Base-by-base conservation (phyloP, 2,329 filamentous ascomycete species). In the Diaporthe nobilis region DNA sequence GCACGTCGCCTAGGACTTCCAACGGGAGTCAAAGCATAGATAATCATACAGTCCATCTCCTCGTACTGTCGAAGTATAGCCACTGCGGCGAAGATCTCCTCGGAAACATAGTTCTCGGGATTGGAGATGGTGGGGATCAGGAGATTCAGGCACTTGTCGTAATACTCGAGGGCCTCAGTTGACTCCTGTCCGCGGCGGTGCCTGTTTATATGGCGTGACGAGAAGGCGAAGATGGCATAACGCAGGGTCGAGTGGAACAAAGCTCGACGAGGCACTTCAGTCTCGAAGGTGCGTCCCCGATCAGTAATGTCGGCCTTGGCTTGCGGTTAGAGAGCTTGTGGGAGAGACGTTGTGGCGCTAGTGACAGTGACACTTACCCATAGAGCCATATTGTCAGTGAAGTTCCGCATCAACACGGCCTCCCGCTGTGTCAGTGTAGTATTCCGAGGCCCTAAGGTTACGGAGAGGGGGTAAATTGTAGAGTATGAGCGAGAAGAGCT, bases 111-210 rank as follows among this genome's bases (percentile, higher is more conserved):
- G 28, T 58, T n/a, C 6, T 58, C 53, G 15, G 70, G 70, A 20
- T 57, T 34, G 8, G 70, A 73, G 28, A 73, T 73, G 25, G 57
- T 25, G 6, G 71, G 71, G 12, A 73, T 73, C 15, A 73, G 49
- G 10, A 73, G 71, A 65, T 65, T 65, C 15, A 73, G 57, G n/a
- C 71, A 73, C 58, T 65, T 65, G 47, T 73, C 51, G 20, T 73
- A 73, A 15, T 73, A 65, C 49, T 73, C 71, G 1, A 73, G 47
- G 5, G 71, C 60, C 60, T 73, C 71, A 28, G 57, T 73, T 2
- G 47, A 51, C 17, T 44, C 61, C 42, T 49, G 61, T 3, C 61
- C 42, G 10, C 42, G 61, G 34, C 42, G 42, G 17, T 65, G 61
- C 20, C 61, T 65, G 28, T 65, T 65, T 4, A 65, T 65, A 5